phyloP scores from a whole-genome alignment of 2,329 filamentous ascomycete genomes.

The Chaetomium strumarium region DNA sequence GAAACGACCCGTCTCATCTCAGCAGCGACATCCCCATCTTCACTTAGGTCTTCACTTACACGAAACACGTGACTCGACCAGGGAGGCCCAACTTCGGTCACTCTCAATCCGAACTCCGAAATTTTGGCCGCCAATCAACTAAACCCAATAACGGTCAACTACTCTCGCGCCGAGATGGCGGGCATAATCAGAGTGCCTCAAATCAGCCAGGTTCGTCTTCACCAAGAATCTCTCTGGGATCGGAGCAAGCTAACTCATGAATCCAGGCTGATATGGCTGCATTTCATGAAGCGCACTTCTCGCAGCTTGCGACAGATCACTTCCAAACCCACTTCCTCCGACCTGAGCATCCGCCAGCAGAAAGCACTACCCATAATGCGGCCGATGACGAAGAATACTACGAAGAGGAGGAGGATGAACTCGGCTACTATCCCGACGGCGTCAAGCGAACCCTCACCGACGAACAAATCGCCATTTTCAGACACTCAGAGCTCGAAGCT shows the following conservation, averaged over 20 bases:
- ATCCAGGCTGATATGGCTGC: conserved; percentile 51
- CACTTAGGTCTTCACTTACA: background rate
- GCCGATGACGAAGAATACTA: conserved; percentile 31
- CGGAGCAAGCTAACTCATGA: background rate
- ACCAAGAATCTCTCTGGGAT: no score
- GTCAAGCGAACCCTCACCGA: conserved; percentile 85
- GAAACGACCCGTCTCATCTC: no score
- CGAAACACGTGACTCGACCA: conserved; percentile 16
- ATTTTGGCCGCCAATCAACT: no score
- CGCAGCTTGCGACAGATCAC: conserved; percentile 36
- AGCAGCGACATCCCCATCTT: background rate
- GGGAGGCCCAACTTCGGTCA: background rate
- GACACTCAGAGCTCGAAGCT: conserved; percentile 77
- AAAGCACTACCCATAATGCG: conserved; percentile 20
- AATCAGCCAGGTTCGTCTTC: conserved; percentile 8
- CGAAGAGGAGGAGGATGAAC: conserved; percentile 55
- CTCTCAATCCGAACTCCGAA: no score
- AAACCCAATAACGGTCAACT: conserved; percentile 3
- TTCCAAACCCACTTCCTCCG: conserved; percentile 44
- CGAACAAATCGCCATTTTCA: conserved; percentile 83
- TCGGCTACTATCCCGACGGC: conserved; percentile 84
- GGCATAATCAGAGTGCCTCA: conserved; percentile 27
- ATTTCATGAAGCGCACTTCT: conserved; percentile 59
- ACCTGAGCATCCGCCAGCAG: conserved; percentile 21
- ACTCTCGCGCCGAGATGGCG: conserved; percentile 21